Evolutionary conservation across 164 flowering plant genomes (phyloP).

Genomic region (Macadamia tetraphylla): DNA sequence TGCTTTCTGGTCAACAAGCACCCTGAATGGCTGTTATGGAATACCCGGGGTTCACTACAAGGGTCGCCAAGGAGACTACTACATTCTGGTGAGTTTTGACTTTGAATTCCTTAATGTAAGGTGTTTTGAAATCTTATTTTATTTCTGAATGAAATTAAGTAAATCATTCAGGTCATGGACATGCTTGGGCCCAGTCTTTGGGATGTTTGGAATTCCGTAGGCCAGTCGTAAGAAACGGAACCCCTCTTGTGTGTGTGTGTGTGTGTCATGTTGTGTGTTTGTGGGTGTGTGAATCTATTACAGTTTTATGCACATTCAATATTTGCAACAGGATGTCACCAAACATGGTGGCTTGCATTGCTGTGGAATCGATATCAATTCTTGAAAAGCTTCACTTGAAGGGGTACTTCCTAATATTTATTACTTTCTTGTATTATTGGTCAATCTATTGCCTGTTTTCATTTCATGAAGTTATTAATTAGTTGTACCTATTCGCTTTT

Average conservation of each 20-base stretch:
- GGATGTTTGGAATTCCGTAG: slow-evolving; percentile 85
- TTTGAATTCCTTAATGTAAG: background rate
- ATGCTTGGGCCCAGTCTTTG: slow-evolving; percentile 93
- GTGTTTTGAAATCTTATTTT: slow-evolving; percentile 6
- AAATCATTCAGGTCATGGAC: slow-evolving; percentile 74
- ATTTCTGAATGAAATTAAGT: slow-evolving; percentile 6
- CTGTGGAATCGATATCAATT: slow-evolving; percentile 91
- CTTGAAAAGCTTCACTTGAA: slow-evolving; percentile 83
- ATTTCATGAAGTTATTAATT: background rate
- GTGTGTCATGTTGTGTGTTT: no score
- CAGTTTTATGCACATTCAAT: background rate
- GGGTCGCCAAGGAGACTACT: slow-evolving; percentile 87
- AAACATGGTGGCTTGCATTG: slow-evolving; percentile 85
- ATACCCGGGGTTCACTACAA: slow-evolving; percentile 76
- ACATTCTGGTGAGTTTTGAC: slow-evolving; percentile 60
- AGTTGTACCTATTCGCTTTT: background rate
- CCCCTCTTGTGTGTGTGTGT: background rate
- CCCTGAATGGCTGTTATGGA: slow-evolving; percentile 78
- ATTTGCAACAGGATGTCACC: slow-evolving; percentile 75
- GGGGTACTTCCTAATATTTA: slow-evolving; percentile 47
- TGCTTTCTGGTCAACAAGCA: slow-evolving; percentile 29
- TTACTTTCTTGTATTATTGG: background rate
- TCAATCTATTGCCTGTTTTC: background rate
- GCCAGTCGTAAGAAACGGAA: slow-evolving; percentile 60
- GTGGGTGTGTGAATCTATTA: background rate